Evolutionary conservation across 306 rosid species (phyloP), one percentile per base, ranked within the genome.

Genomic region (Abrus pulchellus): DNA sequence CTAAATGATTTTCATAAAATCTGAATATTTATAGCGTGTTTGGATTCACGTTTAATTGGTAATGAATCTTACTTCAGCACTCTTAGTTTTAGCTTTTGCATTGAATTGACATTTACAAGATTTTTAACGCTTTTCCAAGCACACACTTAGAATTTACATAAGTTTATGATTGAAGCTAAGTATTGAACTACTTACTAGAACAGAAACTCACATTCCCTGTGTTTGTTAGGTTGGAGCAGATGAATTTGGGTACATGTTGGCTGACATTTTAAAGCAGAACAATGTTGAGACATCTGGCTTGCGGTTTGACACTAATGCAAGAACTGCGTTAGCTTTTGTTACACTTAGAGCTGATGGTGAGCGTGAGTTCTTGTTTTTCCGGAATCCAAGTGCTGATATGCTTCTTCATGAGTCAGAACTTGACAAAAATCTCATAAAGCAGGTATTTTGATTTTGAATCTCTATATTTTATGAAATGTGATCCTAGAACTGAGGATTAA

Each of bases 341-440:
- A 94, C 97, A 0, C 99, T 94, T 55, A 86, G 94, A 85, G 89
- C 91, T 11, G 99, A 94, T 28, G 99, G 99, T 0, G 99, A 94
- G 75, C 92, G 97, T 0, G 98, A 94, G 63, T 92, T 94, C 83
- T 85, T 94, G 74, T 94, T 94, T 85, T 92, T 91, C 85, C 92
- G 94, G 36, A 83, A 94, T 86, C 98, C 97, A 29, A 94, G 98
- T 36, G 98, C 98, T 80, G 98, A 94, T 83, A 91, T 92, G 97
- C 98, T 91, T 85, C 85, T 94, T 56, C 87, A 68, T 7, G 97
- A 92, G 78, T 84, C 92, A 60, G 97, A 94, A 83, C 98, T 94
- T 53, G 94, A 94, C 67, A 69, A 76, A 67, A 72, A 76, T 80
- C 86, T 94, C 66, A 68, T 94, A 76, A 74, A 88, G 70, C 50